phyloP scores from a whole-genome alignment of 306 rosid genomes.

The Hippophae gyantsensis region DNA sequence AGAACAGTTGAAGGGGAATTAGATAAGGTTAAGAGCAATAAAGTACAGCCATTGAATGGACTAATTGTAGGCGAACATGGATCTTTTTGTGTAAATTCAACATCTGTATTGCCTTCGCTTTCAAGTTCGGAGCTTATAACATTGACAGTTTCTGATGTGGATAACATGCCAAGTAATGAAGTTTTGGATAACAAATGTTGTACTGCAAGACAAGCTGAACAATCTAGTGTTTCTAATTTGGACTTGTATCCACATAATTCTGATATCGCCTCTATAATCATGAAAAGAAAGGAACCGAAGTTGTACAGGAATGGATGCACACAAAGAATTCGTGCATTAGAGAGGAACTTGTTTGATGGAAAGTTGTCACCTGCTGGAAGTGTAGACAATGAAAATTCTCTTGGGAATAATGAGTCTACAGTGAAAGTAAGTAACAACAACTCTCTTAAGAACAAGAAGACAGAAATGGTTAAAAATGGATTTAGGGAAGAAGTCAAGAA shows the following conservation, averaged over 20 bases:
- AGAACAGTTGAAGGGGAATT: slow-evolving; percentile 29
- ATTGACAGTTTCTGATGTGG: slow-evolving; percentile 23
- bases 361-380: slow-evolving; percentile 25
- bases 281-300: slow-evolving; percentile 61
- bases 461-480: slow-evolving; percentile 11
- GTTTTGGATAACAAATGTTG: slow-evolving; percentile 20
- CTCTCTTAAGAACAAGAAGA: slow-evolving; percentile 10
- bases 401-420: slow-evolving; percentile 21
- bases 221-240: slow-evolving; percentile 24
- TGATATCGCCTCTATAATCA: slow-evolving; percentile 61
- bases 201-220: slow-evolving; percentile 20
- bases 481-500: slow-evolving; percentile 24
- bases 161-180: slow-evolving; percentile 17
- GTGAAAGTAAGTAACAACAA: slow-evolving; percentile 19
- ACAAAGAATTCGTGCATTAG: slow-evolving; percentile 78
- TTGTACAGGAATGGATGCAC: slow-evolving; percentile 69
- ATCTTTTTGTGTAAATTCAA: slow-evolving; percentile 17
- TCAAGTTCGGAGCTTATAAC: slow-evolving; percentile 21
- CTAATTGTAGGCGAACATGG: slow-evolving; percentile 18
- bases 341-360: slow-evolving; percentile 45
- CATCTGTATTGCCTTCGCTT: slow-evolving; percentile 16
- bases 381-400: slow-evolving; percentile 19
- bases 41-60: slow-evolving; percentile 22
- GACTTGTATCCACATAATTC: slow-evolving; percentile 30
- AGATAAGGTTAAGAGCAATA: slow-evolving; percentile 37